Base-by-base conservation (phyloP, 768 basidiomycete genomes). In the Pseudohyphozyma bogoriensis region DNA sequence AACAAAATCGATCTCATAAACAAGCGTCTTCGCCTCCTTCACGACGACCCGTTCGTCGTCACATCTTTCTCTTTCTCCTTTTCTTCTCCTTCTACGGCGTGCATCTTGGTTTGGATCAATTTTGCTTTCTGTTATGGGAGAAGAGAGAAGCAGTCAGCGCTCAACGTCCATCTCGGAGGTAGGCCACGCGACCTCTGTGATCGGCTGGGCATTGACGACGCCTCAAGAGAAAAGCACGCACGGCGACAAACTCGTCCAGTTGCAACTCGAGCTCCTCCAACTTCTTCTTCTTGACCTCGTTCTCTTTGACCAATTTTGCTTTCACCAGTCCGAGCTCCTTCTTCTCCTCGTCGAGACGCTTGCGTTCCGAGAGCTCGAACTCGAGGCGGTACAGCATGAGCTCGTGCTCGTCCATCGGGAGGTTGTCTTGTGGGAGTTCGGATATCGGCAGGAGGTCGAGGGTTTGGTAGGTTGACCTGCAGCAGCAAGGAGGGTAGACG, bases 281-380 rank as follows among this genome's bases (percentile, higher is more conserved):
- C 24, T 82, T 84, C 44, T 79, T 72, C 32, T 80, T 75, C 72
- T 88, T 85, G n/a, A 78, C 70, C 74, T 85, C 86, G 76, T 85
- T 86, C 71, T 86, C 80, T 70, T 85, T 88, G 58, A 89, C 77
- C 51, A 90, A 78, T 13, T 86, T 84, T 53, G 90, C 87, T 72
- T 88, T 89, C 63, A 82, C 78, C 55, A 79, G 76, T 22, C 78
- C 60, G 32, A 90, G 81, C 56, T 86, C 84, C 70, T 83, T 86
- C 22, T 62, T 62, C 49, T 67, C 68, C 33, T 63, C 59, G 40
- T 66, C 65, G 31, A 66, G 58, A 6, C 89, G 80, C 76, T 90
- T 86, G 55, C 89, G 84, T 76, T 91, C 89, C 35, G 81, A 81
- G 36, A 90, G 82, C 74, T 92, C 89, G 67, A 91, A 90, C 72